Percentiles rank a stretch among this genome's conserved stretches.
Evolutionary conservation across 2,329 filamentous ascomycete genomes (phyloP).

Genomic region (Fusarium caatingaense): DNA sequence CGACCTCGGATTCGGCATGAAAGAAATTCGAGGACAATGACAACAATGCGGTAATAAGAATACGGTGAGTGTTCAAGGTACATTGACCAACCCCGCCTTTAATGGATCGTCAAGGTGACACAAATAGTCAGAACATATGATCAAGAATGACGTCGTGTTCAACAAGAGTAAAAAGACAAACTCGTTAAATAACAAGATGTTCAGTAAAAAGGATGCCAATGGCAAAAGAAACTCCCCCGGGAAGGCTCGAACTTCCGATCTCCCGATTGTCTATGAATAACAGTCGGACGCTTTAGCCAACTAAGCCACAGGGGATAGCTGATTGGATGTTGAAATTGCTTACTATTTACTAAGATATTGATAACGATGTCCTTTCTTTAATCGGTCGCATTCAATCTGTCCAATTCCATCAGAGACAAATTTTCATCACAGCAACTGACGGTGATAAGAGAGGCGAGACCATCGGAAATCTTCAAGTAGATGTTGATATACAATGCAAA

Average conservation of each 20-base stretch:
- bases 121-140: background rate
- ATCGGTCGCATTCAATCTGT: no score
- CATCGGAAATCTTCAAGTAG: no score
- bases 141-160: rapidly evolving
- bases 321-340: background rate
- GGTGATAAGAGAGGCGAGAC: no score
- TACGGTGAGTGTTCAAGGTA: background rate
- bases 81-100: background rate
- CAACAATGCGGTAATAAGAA: background rate
- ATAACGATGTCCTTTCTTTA: rapidly evolving
- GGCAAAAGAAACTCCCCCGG: conserved; percentile 38
- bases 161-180: rapidly evolving
- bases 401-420: no score
- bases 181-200: rapidly evolving
- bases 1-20: background rate
- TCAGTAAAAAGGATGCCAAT: rapidly evolving
- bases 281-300: conserved; percentile 45
- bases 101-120: rapidly evolving
- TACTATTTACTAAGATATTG: rapidly evolving
- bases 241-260: conserved; percentile 49
- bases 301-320: conserved; percentile 41
- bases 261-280: conserved; percentile 45
- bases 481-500: no score
- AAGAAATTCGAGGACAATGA: no score
- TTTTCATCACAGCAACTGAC: no score